These are phyloP conservation scores for Stereum hirsutum DNA, from an alignment of 1,284 basidiomycete species.

Conservation along the genomic window DNA sequence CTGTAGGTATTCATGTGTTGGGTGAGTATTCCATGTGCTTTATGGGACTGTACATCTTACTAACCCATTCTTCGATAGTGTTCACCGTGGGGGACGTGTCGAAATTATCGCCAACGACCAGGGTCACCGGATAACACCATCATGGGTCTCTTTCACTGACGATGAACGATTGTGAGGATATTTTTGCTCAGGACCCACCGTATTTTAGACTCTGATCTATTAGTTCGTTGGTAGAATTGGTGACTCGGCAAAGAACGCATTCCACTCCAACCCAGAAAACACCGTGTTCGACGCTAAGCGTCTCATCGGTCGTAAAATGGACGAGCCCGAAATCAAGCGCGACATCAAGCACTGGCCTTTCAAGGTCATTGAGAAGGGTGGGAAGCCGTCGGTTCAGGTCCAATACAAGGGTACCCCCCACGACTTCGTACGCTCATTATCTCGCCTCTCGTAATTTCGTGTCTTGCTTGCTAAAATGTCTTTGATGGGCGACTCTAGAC, in stretches of 20 bases:
- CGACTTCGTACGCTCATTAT: constrained; percentile 50
- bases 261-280: constrained; percentile 82
- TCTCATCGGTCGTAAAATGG: constrained; percentile 85
- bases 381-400: constrained; percentile 85
- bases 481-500: constrained; percentile 47
- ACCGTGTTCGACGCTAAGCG: constrained; percentile 98
- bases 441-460: neutral
- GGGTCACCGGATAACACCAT: constrained; percentile 95
- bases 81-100: constrained; percentile 87
- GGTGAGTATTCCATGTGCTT: constrained; percentile 31
- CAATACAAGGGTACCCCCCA: constrained; percentile 81
- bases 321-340: constrained; percentile 70
- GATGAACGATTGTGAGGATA: constrained; percentile 79
- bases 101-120: constrained; percentile 98
- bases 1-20: constrained; percentile 68
- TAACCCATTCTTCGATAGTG: constrained; percentile 35
- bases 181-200: neutral
- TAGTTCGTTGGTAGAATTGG: constrained; percentile 42
- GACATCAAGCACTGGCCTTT: constrained; percentile 91
- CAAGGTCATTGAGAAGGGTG: constrained; percentile 68
- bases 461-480: neutral
- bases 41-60: neutral
- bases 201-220: neutral
- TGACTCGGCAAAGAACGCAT: constrained; percentile 75
- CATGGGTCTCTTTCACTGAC: constrained; percentile 87